Conservation (phyloP, 1,284 basidiomycete genomes). For the Ustilago loliicola region DNA sequence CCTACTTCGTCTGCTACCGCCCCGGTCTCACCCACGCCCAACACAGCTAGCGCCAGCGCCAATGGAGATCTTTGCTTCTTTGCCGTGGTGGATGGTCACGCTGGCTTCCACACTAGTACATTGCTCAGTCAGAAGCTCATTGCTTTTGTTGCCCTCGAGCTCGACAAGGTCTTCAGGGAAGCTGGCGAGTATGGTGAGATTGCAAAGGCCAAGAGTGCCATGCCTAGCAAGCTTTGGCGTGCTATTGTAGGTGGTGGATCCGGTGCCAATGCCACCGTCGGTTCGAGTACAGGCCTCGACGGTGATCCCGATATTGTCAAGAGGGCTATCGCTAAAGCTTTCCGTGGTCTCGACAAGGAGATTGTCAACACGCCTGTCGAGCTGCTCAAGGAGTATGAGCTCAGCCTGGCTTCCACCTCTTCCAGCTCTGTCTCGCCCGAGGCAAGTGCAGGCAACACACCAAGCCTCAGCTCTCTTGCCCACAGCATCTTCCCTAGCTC, state of each 20-base stretch:
- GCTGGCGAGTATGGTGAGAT: conserved; percentile 67
- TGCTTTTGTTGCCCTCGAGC: conserved; percentile 84
- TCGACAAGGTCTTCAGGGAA: conserved; percentile 74
- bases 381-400: conserved; percentile 75
- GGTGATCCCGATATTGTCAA: conserved; percentile 78
- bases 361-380: conserved; percentile 82
- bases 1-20: conserved; percentile 25
- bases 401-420: conserved; percentile 72
- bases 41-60: conserved; percentile 32
- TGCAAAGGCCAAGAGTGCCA: conserved; percentile 63
- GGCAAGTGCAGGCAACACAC: conserved; percentile 36
- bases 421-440: conserved; percentile 50
- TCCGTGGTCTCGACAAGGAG: conserved; percentile 82
- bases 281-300: conserved; percentile 71
- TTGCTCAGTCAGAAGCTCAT: conserved; percentile 88
- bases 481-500: conserved; percentile 67
- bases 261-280: conserved; percentile 21
- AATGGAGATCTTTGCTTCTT: conserved; percentile 75
- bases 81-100: conserved; percentile 92
- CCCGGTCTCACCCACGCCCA: conserved; percentile 20
- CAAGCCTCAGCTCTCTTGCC: conserved; percentile 63
- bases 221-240: conserved; percentile 62
- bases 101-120: conserved; percentile 84
- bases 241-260: conserved; percentile 60
- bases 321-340: conserved; percentile 82